Evolutionary conservation across 371 early-diverging fungal genomes (phyloP).

Genomic region (Mortierella sp.): DNA sequence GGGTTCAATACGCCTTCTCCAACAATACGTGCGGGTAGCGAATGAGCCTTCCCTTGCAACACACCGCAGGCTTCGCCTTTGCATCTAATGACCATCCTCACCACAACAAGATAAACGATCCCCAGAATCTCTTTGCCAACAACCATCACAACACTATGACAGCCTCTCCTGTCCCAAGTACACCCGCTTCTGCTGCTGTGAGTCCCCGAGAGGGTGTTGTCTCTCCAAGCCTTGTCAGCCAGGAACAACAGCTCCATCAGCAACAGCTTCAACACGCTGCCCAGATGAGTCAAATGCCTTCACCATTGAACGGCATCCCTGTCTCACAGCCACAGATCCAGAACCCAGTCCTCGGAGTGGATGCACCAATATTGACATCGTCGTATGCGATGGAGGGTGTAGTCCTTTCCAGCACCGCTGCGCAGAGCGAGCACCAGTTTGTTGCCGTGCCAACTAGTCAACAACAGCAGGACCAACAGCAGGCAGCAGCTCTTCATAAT

Average conservation of each 20-base stretch:
- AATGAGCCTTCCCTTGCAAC: slow-evolving; percentile 23
- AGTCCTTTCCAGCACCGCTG: slow-evolving; percentile 14
- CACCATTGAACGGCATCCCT: too few species aligned
- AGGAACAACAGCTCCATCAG: slow-evolving; percentile 7
- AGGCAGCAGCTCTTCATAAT: slow-evolving; percentile 19
- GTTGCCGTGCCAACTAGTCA: slow-evolving; percentile 6
- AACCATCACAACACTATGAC: too few species aligned
- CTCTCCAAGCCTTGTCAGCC: neutral
- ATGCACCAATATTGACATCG: neutral
- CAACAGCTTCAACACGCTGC: neutral
- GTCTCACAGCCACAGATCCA: too few species aligned
- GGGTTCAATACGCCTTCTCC: neutral
- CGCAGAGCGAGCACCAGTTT: slow-evolving; percentile 4
- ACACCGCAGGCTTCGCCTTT: slow-evolving; percentile 15
- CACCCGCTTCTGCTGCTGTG: too few species aligned
- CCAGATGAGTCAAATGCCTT: neutral
- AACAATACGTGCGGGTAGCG: neutral
- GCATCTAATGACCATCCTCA: slow-evolving; percentile 21
- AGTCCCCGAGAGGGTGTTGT: too few species aligned
- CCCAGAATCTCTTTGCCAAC: neutral
- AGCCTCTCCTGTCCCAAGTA: too few species aligned
- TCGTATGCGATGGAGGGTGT: slow-evolving; percentile 34
- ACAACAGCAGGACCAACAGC: slow-evolving; percentile 19
- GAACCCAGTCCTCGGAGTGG: neutral
- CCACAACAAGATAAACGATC: slow-evolving; percentile 8